A percentile compares a stretch with the other conserved stretches of the same genome.
These are phyloP conservation scores for Striga hermonthica DNA, from an alignment of 305 asterid genomes.

Conservation along the genomic window DNA sequence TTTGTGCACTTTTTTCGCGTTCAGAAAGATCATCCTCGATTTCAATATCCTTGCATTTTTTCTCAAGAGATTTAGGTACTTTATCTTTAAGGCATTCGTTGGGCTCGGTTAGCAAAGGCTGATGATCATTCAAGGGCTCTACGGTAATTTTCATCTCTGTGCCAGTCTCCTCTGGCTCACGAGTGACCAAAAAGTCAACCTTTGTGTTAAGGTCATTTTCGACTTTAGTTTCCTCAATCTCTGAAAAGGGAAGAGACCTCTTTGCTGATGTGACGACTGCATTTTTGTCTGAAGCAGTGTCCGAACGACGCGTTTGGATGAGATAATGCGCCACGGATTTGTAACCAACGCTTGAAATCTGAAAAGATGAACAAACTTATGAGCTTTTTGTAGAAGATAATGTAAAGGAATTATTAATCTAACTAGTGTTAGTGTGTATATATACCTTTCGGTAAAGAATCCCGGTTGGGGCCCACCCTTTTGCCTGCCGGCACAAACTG, in stretches of 20 bases:
- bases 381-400: not conserved
- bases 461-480: constrained; percentile 99
- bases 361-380: not conserved
- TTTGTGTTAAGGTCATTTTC: constrained; percentile 15
- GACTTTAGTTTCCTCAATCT: constrained; percentile 34
- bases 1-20: constrained; percentile 23
- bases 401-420: not conserved
- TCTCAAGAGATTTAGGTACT: too few species aligned
- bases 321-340: constrained; percentile 96
- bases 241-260: constrained; percentile 66
- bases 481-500: constrained; percentile 91
- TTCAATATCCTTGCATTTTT: constrained; percentile 23
- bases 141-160: constrained; percentile 16
- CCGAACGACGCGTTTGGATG: constrained; percentile 63
- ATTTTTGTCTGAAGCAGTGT: constrained; percentile 37
- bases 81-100: constrained; percentile 21
- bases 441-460: constrained; percentile 72
- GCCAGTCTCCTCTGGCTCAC: constrained; percentile 22
- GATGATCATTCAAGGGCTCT: constrained; percentile 26
- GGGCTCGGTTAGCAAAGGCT: constrained; percentile 11
- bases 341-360: constrained; percentile 73
- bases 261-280: constrained; percentile 54
- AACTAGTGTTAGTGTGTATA: constrained; percentile 1
- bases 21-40: constrained; percentile 22
- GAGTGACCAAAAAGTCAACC: not conserved